Evolutionary conservation across 176 grass and related monocot genomes (phyloP).

Genomic region (Phragmites australis): DNA sequence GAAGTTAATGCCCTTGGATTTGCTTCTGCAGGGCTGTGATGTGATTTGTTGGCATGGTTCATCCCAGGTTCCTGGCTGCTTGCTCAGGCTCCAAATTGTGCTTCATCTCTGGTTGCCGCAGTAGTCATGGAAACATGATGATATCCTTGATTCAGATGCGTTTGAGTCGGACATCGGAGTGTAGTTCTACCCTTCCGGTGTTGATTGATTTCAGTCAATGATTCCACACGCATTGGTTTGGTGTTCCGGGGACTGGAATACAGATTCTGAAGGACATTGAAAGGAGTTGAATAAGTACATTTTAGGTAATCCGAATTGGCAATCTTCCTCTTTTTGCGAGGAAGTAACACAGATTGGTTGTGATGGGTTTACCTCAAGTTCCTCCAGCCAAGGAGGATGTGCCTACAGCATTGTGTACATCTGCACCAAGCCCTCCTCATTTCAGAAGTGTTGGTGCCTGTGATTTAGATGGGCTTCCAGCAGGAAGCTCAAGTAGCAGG

Average conservation of each 20-base stretch:
- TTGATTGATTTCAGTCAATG: constrained; percentile 31
- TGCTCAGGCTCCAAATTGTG: constrained; percentile 46
- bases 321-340: not conserved
- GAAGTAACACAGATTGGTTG: constrained; percentile 13
- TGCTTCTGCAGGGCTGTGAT: constrained; percentile 42
- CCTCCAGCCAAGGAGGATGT: constrained; percentile 42
- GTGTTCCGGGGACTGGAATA: not conserved
- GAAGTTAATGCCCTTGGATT: constrained; percentile 17
- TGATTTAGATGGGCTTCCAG: constrained; percentile 60
- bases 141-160: constrained; percentile 34
- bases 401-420: constrained; percentile 36
- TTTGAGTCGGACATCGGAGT: not conserved
- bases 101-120: constrained; percentile 32
- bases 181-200: constrained; percentile 21
- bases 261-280: constrained; percentile 9
- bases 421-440: constrained; percentile 43
- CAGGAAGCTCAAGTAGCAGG: constrained; percentile 45
- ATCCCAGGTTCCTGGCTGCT: constrained; percentile 48
- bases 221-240: constrained; percentile 8
- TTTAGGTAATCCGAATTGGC: constrained; percentile 18
- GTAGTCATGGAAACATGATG: constrained; percentile 38
- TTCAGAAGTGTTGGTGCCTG: constrained; percentile 49
- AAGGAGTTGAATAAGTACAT: constrained; percentile 16
- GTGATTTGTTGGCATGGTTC: constrained; percentile 38
- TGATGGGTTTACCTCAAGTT: constrained; percentile 87